Base-by-base conservation (phyloP, 768 basidiomycete genomes). In the Tulasnella sp. region DNA sequence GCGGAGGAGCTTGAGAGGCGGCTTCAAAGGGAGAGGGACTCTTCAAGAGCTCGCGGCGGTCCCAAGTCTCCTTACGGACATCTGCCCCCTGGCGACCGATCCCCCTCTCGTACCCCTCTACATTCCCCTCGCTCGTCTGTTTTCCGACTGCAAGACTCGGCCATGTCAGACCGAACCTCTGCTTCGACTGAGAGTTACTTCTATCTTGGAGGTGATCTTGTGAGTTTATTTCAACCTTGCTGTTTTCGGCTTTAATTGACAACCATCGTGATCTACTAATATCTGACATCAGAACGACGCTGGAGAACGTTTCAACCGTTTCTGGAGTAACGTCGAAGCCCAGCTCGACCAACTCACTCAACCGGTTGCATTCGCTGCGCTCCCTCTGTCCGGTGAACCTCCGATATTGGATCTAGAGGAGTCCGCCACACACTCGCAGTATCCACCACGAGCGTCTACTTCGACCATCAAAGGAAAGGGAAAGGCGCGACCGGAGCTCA, bases 281-380 rank as follows among this genome's bases (percentile, higher is more conserved):
- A 78, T 78, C 76, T 76, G 71, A 9, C 42, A 62, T 14, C 63
- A 90, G 90, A 88, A 88, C 73, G 92, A 94, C 77, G 89, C 91
- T 2, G 87, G 89, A 4, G 92, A 94, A 77, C 88, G 91, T 5
- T 94, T 94, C 82, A 92, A 92, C 77, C 86, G 91, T 76, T 94
- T 94, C 77, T 94, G 92, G 92, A 88, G 86, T 75, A 90, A 90
- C 65, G 89, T 93, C 83, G 91, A 94, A 79, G 90, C 88, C 44
- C 89, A 92, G 87, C 79, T 94, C 62, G 91, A 94, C 76, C 90
- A 92, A 76, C 83, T 94, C n/a, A 89, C 90, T 4, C 90, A 92
- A 76, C 86, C 86, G 4, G 87, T 91, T 9, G 92, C 92, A 17
- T 94, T 94, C 77, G 87, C 92, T 5, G 92, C 90, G 7, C 88